phyloP scores from a whole-genome alignment of 2,329 filamentous ascomycete genomes.

The Cordyceps farinosa region DNA sequence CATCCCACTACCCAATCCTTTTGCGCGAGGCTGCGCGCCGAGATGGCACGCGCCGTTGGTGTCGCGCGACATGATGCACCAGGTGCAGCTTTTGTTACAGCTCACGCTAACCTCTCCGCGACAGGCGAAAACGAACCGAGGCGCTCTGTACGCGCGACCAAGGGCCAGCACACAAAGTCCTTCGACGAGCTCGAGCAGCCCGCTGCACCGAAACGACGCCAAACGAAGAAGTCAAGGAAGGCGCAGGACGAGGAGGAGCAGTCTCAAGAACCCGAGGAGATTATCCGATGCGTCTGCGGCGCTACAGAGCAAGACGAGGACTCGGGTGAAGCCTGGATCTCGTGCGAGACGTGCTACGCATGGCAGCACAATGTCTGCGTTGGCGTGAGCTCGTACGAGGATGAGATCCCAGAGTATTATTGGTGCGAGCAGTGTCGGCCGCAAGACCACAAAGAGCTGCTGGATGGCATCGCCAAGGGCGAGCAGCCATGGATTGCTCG shows the following conservation, averaged over 20 bases:
- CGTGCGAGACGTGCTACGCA: constrained; percentile 84
- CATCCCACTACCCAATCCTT: not conserved
- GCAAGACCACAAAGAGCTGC: constrained; percentile 73
- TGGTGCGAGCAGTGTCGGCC: constrained; percentile 90
- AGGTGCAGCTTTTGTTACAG: constrained; percentile 22
- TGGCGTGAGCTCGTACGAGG: constrained; percentile 73
- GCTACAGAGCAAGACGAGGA: constrained; percentile 82
- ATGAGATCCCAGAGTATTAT: constrained; percentile 78
- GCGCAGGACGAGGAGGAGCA: constrained; percentile 52
- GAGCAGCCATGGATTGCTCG: constrained; percentile 83
- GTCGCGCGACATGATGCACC: constrained; percentile 18
- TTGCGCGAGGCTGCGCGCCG: not conserved
- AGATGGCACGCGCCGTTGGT: not conserved
- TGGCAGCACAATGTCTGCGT: constrained; percentile 99
- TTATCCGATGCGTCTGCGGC: constrained; percentile 92
- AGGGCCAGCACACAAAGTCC: constrained; percentile 89
- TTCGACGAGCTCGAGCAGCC: constrained; percentile 69
- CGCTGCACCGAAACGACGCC: constrained; percentile 52
- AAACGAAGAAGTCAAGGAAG: constrained; percentile 51
- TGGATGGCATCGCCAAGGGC: constrained; percentile 73
- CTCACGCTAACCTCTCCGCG: constrained; percentile 14
- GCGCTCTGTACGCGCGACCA: constrained; percentile 92
- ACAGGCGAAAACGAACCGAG: constrained; percentile 68
- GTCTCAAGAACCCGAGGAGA: constrained; percentile 50
- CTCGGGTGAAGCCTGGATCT: constrained; percentile 88